phyloP scores from a whole-genome alignment of 768 basidiomycete genomes.

The Artomyces pyxidatus region DNA sequence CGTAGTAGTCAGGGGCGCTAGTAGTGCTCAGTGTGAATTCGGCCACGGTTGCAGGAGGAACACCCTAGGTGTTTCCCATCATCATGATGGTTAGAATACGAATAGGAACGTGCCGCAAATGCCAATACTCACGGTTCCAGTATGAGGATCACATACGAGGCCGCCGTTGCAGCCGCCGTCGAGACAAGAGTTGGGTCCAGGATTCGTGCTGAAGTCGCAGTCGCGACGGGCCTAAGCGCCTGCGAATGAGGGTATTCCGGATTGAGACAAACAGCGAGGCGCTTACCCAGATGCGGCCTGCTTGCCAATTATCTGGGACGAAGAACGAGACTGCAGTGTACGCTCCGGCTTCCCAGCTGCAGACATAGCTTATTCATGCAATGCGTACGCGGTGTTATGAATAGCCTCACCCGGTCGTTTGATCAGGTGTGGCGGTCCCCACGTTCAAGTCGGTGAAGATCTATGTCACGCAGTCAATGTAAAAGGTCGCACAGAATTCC shows the following conservation, averaged over 20 bases:
- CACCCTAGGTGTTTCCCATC: conserved; percentile 15
- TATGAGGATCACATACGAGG: conserved; percentile 42
- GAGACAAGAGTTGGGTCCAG: conserved; percentile 49
- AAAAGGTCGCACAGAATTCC: background rate
- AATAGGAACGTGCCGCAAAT: background rate
- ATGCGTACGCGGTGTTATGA: background rate
- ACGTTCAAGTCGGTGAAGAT: conserved; percentile 54
- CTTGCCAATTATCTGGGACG: conserved; percentile 57
- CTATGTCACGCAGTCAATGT: conserved; percentile 19
- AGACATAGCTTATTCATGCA: background rate
- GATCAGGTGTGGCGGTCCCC: conserved; percentile 35
- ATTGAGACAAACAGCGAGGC: background rate
- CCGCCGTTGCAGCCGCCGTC: conserved; percentile 68
- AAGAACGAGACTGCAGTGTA: conserved; percentile 35
- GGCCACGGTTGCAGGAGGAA: conserved; percentile 26
- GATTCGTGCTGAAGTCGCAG: conserved; percentile 50
- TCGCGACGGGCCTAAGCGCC: conserved; percentile 20
- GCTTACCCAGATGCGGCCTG: conserved; percentile 56
- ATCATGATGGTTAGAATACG: background rate
- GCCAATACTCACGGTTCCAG: conserved; percentile 36
- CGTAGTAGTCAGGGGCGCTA: conserved; percentile 15
- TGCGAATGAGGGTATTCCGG: background rate
- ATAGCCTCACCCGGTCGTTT: conserved; percentile 36
- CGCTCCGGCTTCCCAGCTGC: conserved; percentile 29
- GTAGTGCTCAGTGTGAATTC: conserved; percentile 23